Conservation (phyloP, 2,329 filamentous ascomycete genomes). For the Botrytis elliptica region DNA sequence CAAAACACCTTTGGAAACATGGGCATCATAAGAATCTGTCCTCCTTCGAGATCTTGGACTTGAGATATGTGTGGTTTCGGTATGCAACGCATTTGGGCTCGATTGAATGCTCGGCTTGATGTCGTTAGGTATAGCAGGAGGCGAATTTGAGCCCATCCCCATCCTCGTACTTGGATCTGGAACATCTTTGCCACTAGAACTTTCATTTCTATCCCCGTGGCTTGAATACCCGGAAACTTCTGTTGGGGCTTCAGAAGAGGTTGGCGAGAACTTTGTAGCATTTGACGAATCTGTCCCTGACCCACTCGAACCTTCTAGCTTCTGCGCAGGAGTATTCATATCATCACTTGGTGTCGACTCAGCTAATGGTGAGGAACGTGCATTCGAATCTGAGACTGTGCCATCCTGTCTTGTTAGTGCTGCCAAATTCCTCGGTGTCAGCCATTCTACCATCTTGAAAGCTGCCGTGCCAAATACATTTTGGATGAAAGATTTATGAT, state of each 20-base stretch:
- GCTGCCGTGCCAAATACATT: conserved; percentile 65
- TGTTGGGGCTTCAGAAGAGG: not conserved
- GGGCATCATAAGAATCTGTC: conserved; percentile 30
- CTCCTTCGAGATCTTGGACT: conserved; percentile 24
- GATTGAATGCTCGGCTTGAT: not conserved
- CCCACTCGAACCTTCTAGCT: not conserved
- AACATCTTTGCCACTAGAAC: not conserved
- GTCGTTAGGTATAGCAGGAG: conserved; percentile 4
- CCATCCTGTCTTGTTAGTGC: conserved; percentile 26
- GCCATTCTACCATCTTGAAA: conserved; percentile 69
- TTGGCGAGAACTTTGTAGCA: not conserved
- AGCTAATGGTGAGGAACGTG: not conserved
- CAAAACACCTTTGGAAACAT: conserved; percentile 32
- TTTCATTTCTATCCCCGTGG: not conserved
- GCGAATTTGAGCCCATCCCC: not conserved
- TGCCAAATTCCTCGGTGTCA: conserved; percentile 53
- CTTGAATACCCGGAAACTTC: not conserved
- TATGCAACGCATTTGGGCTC: conserved; percentile 21
- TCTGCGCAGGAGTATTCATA: conserved; percentile 4
- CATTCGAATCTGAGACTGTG: not conserved
- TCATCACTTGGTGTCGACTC: conserved; percentile 8
- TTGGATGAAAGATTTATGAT: conserved; percentile 62
- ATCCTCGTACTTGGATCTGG: not conserved
- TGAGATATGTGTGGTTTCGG: conserved; percentile 18
- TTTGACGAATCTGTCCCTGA: not conserved